phyloP scores from a whole-genome alignment of 345 rosid genomes.

The Geranium brycei region DNA sequence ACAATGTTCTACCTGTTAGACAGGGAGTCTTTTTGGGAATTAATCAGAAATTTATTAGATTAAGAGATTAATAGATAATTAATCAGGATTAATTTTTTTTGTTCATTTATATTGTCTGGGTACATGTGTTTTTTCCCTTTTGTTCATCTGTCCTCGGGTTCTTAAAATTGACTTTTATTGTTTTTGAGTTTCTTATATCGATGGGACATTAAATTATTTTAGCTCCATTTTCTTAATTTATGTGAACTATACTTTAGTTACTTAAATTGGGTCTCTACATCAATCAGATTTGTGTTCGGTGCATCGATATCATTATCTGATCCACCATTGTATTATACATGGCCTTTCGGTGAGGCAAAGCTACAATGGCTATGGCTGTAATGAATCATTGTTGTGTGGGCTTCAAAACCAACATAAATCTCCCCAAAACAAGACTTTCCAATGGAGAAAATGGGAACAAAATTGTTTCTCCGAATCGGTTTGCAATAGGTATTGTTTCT shows the following conservation, averaged over 20 bases:
- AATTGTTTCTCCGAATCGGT: constrained; percentile 18
- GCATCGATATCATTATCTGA: background rate
- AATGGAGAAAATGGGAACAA: constrained; percentile 24
- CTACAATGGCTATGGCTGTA: background rate
- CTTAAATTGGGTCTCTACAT: constrained; percentile 23
- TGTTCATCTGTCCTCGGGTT: too few species aligned
- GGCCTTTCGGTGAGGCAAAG: background rate
- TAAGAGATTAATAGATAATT: too few species aligned
- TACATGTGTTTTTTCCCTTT: constrained; percentile 3
- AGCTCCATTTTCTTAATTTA: constrained; percentile 5
- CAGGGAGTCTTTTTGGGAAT: too few species aligned
- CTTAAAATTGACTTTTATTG: too few species aligned
- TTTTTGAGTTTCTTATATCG: too few species aligned
- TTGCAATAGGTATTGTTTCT: constrained; percentile 22
- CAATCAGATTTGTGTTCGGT: constrained; percentile 8
- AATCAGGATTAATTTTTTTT: too few species aligned
- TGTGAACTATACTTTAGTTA: constrained; percentile 11
- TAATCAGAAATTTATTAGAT: too few species aligned
- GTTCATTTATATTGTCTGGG: too few species aligned
- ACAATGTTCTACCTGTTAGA: too few species aligned
- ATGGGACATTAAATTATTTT: too few species aligned
- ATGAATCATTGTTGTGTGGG: constrained; percentile 60
- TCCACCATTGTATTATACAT: constrained; percentile 5
- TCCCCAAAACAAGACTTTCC: constrained; percentile 23
- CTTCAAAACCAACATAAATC: constrained; percentile 24